A percentile compares a stretch with the other conserved stretches of the same genome.
Conservation (phyloP, 305 asterid genomes). For the Solanum hybrid region DNA sequence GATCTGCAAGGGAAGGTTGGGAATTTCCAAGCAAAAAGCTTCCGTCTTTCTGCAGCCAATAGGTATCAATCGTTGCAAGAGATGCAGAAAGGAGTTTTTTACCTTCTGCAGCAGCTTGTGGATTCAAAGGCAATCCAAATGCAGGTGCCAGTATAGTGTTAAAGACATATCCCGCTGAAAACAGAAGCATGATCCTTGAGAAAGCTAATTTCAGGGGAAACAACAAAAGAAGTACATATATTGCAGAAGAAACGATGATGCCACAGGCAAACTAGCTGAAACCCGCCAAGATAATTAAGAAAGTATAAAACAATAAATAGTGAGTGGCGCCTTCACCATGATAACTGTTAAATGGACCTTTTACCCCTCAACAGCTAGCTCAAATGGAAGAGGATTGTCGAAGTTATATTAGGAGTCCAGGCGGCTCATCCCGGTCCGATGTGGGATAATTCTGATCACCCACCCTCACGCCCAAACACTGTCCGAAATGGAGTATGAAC, state of each 20-base stretch:
- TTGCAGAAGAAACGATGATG: no score
- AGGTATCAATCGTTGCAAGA: slow-evolving; percentile 47
- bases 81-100: slow-evolving; percentile 43
- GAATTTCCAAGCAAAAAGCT: slow-evolving; percentile 53
- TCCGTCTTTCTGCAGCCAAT: slow-evolving; percentile 59
- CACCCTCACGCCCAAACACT: neutral
- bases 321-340: neutral
- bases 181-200: neutral
- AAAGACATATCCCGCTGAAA: slow-evolving; percentile 38
- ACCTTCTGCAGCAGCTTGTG: slow-evolving; percentile 57
- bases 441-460: neutral
- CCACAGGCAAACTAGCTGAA: neutral
- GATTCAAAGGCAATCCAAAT: slow-evolving; percentile 43
- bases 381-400: neutral
- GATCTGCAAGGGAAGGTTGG: slow-evolving; percentile 78
- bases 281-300: neutral
- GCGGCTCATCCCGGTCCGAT: neutral
- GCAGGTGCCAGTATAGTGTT: slow-evolving; percentile 28
- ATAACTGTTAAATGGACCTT: neutral
- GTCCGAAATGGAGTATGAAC: neutral
- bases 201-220: neutral
- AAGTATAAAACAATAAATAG: neutral
- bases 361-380: neutral
- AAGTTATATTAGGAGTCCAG: neutral
- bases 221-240: no score